Conservation (phyloP, 1,284 basidiomycete species). For the Cryptococcus jaspeensis region DNA sequence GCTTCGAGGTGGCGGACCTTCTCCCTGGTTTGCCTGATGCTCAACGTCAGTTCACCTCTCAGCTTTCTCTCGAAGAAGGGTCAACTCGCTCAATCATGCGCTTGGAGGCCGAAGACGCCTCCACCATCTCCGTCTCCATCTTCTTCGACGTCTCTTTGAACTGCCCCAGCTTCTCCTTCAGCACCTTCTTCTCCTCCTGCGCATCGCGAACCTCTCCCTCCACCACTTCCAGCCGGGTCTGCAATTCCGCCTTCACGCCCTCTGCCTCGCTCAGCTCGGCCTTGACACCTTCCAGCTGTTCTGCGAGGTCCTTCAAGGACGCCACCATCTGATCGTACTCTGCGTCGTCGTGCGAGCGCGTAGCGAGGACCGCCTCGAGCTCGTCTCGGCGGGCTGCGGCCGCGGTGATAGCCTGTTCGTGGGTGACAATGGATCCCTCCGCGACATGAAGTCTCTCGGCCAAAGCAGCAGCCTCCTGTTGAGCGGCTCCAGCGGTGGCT, state of each 20-base stretch:
- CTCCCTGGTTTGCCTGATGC: not conserved
- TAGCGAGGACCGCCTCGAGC: slow-evolving; percentile 1
- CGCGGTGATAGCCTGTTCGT: slow-evolving; percentile 3
- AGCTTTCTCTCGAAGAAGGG: not conserved
- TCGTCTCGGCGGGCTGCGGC: slow-evolving; percentile 1
- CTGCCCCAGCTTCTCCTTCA: not conserved
- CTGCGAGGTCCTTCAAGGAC: not conserved
- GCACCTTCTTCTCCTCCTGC: not conserved
- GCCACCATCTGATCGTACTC: slow-evolving; percentile 3
- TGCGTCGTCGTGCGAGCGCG: slow-evolving; percentile 11
- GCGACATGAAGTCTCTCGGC: not conserved
- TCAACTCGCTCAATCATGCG: not conserved
- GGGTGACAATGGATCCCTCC: not conserved
- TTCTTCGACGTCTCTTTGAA: not conserved
- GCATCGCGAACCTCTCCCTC: not conserved
- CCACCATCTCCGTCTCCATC: not conserved
- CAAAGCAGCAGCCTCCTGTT: not conserved
- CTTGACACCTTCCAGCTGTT: not conserved
- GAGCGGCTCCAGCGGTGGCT: not conserved
- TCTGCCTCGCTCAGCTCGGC: slow-evolving; percentile 2
- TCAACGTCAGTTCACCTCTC: too few species aligned
- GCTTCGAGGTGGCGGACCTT: slow-evolving; percentile 12
- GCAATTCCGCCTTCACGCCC: not conserved
- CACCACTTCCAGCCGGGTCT: not conserved
- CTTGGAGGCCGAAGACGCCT: not conserved